Percentiles rank a stretch among this genome's conserved stretches.
Conservation (phyloP, 1,139 yeast genomes). For the Geotrichum histeridarum region DNA sequence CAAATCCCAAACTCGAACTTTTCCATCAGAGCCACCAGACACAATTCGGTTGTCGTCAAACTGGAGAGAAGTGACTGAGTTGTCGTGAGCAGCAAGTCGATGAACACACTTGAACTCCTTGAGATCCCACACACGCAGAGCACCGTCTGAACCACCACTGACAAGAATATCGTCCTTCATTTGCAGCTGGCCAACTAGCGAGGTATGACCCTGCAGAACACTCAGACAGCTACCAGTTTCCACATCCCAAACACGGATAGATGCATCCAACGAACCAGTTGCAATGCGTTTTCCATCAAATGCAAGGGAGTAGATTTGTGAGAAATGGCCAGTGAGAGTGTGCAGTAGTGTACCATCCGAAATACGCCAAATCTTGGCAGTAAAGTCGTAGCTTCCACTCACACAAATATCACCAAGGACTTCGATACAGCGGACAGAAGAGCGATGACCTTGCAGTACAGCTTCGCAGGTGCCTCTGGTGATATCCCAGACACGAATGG, state of each 20-base stretch:
- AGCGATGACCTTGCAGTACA: slow-evolving; percentile 65
- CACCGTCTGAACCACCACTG: slow-evolving; percentile 88
- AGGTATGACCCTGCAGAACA: slow-evolving; percentile 68
- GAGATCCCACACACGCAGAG: slow-evolving; percentile 89
- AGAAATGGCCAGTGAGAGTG: slow-evolving; percentile 78
- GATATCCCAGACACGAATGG: slow-evolving; percentile 89
- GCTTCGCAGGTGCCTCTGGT: slow-evolving; percentile 66
- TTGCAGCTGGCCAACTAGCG: slow-evolving; percentile 73
- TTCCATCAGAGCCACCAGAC: slow-evolving; percentile 84
- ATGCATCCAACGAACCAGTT: slow-evolving; percentile 86
- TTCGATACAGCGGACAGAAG: slow-evolving; percentile 77
- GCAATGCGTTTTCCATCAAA: slow-evolving; percentile 76
- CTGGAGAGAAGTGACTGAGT: slow-evolving; percentile 81
- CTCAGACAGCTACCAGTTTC: slow-evolving; percentile 72
- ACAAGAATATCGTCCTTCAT: slow-evolving; percentile 83
- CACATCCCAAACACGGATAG: slow-evolving; percentile 89
- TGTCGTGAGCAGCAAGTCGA: slow-evolving; percentile 75
- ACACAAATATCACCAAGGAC: slow-evolving; percentile 43
- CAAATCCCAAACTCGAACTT: slow-evolving; percentile 89
- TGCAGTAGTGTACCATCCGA: slow-evolving; percentile 69
- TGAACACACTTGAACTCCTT: slow-evolving; percentile 83
- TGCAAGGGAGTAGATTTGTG: slow-evolving; percentile 78
- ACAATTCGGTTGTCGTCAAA: slow-evolving; percentile 83
- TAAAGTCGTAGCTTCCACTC: slow-evolving; percentile 82
- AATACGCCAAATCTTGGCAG: slow-evolving; percentile 84